These are phyloP conservation scores for Xerophyta viscosa DNA, from an alignment of 106 monocot species.

Conservation along the genomic window DNA sequence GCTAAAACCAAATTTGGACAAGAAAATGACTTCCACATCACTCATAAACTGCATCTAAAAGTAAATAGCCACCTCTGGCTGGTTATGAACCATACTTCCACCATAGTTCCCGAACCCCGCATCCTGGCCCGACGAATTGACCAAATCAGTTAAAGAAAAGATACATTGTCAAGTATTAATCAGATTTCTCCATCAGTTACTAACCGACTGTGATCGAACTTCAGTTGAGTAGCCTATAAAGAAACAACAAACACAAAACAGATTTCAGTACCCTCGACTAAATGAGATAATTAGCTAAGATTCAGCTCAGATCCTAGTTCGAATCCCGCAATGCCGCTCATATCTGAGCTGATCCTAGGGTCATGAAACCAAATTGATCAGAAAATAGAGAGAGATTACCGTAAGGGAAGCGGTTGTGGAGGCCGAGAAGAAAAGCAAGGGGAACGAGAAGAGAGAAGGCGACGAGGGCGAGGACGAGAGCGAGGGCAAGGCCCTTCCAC, in stretches of 20 bases:
- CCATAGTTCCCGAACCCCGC: neutral
- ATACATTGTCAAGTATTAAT: no score
- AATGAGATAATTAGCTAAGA: neutral
- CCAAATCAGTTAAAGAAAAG: constrained; percentile 1
- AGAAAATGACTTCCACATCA: neutral
- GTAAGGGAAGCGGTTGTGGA: constrained; percentile 4
- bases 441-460: constrained; percentile 5
- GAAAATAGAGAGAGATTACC: neutral
- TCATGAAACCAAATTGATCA: neutral
- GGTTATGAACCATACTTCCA: neutral
- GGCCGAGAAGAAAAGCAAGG: neutral
- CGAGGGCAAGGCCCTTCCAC: constrained; percentile 8
- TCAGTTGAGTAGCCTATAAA: constrained; percentile 2
- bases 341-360: neutral
- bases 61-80: neutral
- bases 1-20: neutral
- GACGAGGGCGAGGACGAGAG: constrained; percentile 8
- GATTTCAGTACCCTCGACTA: neutral
- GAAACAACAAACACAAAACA: neutral
- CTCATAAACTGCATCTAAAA: no score
- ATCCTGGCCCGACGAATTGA: no score
- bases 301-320: neutral
- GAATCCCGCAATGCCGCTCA: neutral
- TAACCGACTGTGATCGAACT: neutral
- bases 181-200: no score